phyloP scores from a whole-genome alignment of 2,329 filamentous ascomycete species.

The Pseudogymnoascus sp. region DNA sequence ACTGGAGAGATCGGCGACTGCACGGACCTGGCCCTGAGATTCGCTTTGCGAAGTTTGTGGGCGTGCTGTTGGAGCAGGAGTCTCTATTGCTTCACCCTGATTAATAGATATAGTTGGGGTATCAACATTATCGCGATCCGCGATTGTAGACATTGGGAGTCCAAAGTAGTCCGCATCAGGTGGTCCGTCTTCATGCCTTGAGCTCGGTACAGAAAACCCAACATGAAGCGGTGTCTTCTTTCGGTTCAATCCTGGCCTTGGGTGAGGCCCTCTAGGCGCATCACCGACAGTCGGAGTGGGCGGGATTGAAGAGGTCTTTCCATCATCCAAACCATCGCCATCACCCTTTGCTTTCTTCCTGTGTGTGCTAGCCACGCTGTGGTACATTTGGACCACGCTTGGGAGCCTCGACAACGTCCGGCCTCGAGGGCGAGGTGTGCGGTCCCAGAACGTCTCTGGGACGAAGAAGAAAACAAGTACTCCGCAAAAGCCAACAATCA shows the following conservation, averaged over 20 bases:
- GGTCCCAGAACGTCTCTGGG: conserved; percentile 93
- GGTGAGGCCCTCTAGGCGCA: neutral
- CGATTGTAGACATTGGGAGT: neutral
- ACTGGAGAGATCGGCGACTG: neutral
- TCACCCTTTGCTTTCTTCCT: conserved; percentile 2
- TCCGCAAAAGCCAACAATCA: conserved; percentile 66
- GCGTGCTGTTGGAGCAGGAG: neutral
- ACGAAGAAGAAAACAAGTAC: conserved; percentile 80
- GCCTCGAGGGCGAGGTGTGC: conserved; percentile 51
- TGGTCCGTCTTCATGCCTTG: neutral
- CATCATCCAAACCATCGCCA: neutral
- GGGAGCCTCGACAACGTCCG: conserved; percentile 12
- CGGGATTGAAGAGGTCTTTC: neutral
- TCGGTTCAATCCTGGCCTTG: neutral
- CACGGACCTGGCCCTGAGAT: neutral
- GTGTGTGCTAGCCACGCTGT: conserved; percentile 12
- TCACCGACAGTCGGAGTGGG: neutral
- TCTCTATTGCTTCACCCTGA: neutral
- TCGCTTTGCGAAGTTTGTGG: neutral
- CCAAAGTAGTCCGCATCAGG: neutral
- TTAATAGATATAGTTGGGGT: conserved; percentile 3
- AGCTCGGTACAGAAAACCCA: neutral
- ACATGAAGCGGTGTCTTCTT: neutral
- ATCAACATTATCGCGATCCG: neutral
- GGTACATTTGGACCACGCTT: conserved; percentile 18